Percentiles rank a stretch among this genome's conserved stretches.
Conservation (phyloP, 1,284 basidiomycete genomes). For the Ceratorhiza oryzae-sativae region DNA sequence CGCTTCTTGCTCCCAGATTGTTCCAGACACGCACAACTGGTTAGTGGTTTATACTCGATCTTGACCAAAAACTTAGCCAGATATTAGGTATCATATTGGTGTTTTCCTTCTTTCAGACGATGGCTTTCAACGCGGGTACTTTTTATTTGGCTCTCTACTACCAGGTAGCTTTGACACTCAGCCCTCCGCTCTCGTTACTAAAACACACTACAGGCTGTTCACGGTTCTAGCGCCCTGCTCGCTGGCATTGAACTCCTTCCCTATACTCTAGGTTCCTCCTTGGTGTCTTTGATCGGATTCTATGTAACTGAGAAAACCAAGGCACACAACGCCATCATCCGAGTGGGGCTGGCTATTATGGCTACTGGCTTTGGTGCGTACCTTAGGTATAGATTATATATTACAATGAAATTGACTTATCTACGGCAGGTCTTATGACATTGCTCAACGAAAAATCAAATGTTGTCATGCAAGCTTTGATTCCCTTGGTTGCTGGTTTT, state of each 20-base stretch:
- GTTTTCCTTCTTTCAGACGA: constrained; percentile 77
- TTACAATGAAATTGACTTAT: not conserved
- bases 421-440: constrained; percentile 66
- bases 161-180: constrained; percentile 59
- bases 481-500: constrained; percentile 73
- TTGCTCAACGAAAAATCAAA: constrained; percentile 62
- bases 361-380: constrained; percentile 73
- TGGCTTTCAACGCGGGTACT: constrained; percentile 80
- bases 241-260: constrained; percentile 77
- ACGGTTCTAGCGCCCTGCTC: constrained; percentile 67
- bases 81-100: constrained; percentile 66
- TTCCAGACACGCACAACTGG: constrained; percentile 68
- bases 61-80: constrained; percentile 11
- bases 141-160: constrained; percentile 82
- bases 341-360: constrained; percentile 65
- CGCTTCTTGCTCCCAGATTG: constrained; percentile 69
- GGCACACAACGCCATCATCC: constrained; percentile 67
- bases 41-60: constrained; percentile 49
- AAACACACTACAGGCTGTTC: constrained; percentile 60
- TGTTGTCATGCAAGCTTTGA: constrained; percentile 57
- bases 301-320: constrained; percentile 74
- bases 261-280: constrained; percentile 78
- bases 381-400: not conserved
- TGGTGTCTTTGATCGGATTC: constrained; percentile 80
- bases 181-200: not conserved